A percentile compares a stretch with the other conserved stretches of the same genome.
phyloP scores from a whole-genome alignment of 345 rosid species.

The Pistacia vera region DNA sequence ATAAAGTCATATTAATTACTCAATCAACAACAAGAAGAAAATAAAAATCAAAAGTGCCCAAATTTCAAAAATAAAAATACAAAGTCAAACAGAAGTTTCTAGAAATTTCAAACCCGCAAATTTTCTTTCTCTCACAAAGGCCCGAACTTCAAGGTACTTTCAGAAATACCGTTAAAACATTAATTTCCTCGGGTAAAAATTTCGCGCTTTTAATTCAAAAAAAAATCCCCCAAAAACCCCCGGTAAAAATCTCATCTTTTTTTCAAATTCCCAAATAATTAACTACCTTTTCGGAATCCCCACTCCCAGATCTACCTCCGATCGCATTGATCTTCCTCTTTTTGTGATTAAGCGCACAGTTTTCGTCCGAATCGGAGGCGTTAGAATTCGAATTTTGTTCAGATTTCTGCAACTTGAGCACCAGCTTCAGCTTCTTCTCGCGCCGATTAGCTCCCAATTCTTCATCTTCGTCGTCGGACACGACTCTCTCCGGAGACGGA shows the following conservation, averaged over 20 bases:
- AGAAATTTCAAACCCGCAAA: slow-evolving; percentile 14
- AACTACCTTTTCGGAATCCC: slow-evolving; percentile 41
- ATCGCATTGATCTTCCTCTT: slow-evolving; percentile 58
- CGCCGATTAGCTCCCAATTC: slow-evolving; percentile 31
- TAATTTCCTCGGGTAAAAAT: slow-evolving; percentile 14
- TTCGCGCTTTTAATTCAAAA: slow-evolving; percentile 32
- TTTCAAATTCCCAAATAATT: slow-evolving; percentile 10
- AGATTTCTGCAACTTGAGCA: slow-evolving; percentile 38
- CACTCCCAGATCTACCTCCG: slow-evolving; percentile 48
- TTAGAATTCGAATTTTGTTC: slow-evolving; percentile 30
- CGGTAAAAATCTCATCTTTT: slow-evolving; percentile 1
- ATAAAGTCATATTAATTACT: slow-evolving; percentile 11
- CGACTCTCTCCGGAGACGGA: slow-evolving; percentile 16
- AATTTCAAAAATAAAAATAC: slow-evolving; percentile 23
- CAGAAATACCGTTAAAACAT: slow-evolving; percentile 18
- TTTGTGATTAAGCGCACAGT: slow-evolving; percentile 24
- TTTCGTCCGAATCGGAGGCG: slow-evolving; percentile 36
- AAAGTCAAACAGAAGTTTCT: slow-evolving; percentile 29
- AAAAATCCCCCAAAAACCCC: slow-evolving; percentile 1
- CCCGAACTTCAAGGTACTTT: slow-evolving; percentile 54
- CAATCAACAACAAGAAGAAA: slow-evolving; percentile 1
- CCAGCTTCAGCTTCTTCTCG: slow-evolving; percentile 60
- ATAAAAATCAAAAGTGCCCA: slow-evolving; percentile 3
- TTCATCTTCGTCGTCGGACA: slow-evolving; percentile 31
- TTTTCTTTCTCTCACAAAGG: slow-evolving; percentile 23